phyloP scores from a whole-genome alignment of 2,329 filamentous ascomycete genomes.

The Talaromyces islandicus region DNA sequence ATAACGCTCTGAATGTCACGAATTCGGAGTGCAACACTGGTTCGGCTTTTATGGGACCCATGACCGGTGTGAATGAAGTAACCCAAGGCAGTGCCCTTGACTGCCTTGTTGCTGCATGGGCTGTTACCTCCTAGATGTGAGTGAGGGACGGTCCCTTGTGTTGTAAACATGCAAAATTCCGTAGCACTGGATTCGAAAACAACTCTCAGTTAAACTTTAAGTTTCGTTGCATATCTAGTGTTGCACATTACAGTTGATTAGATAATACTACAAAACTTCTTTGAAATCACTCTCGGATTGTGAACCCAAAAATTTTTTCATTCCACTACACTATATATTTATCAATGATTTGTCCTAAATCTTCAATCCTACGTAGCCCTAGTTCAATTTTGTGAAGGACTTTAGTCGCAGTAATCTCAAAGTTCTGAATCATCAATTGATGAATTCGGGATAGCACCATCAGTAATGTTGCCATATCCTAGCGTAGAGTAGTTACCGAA shows the following conservation, averaged over 20 bases:
- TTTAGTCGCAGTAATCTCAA: background rate
- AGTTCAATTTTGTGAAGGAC: background rate
- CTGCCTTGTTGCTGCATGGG: background rate
- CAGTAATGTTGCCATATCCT: background rate
- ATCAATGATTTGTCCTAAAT: background rate
- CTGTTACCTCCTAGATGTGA: background rate
- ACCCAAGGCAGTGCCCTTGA: background rate
- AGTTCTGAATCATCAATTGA: background rate
- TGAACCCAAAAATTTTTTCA: background rate
- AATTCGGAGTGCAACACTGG: background rate
- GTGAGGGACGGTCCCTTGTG: background rate
- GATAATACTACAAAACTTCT: too few species aligned
- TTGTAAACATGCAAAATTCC: background rate
- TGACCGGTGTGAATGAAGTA: background rate
- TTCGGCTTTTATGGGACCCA: background rate
- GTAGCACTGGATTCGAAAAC: background rate
- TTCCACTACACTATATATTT: background rate
- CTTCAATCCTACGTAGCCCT: background rate
- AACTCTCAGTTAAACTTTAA: background rate
- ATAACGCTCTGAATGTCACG: background rate
- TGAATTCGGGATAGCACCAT: background rate
- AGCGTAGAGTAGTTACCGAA: constrained; percentile 41
- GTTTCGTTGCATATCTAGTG: background rate
- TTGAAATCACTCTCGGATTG: too few species aligned
- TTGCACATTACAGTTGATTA: too few species aligned